Evolutionary conservation across 1,139 yeast species (phyloP), one percentile per base, ranked within the genome.

Genomic region (Arxiozyma heterogenica): DNA sequence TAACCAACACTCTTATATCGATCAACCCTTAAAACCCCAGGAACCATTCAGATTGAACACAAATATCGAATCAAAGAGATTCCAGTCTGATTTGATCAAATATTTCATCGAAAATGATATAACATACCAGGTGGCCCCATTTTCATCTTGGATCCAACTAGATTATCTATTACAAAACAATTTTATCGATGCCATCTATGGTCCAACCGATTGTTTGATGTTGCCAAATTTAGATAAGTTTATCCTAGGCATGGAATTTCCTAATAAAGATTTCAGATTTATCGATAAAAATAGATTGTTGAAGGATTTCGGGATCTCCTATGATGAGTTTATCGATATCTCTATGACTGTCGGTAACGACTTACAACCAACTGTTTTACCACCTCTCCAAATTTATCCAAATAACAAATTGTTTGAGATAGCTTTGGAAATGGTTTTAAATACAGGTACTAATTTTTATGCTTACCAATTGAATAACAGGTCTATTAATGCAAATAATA

Each of bases 121-220:
- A 30, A 86, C 83, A 58, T 91, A 80, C 65, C 70, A 89, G 57
- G 80, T 90, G 20, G 86, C 95, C 39, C 98, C 98, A 1, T 90
- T 84, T 65, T 79, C 83, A 54, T 82, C 97, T 0, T 82, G 90
- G 68, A 81, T 86, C 53, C 98, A 93, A 70, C 75, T 93, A 61
- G 81, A 88, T 11, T 89, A 88, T 64, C 73, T 91, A 63, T 74
- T 78, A 59, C 76, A 73, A 51, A 66, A 71, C 34, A 75, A 73
- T 2, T 70, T 77, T 46, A 79, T 91, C 54, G 95, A 91, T 68
- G 82, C 87, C 1, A 80, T 91, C 43, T 89, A 83, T 68, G 95
- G 95, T 1, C 86, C 96, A 11, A 83, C 91, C 1, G 98, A 93
- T 63, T 76, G 83, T 49, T 72, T 91, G 50, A 73, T 91, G 66